phyloP scores from a whole-genome alignment of 345 rosid species.

The Nephelium lappaceum region DNA sequence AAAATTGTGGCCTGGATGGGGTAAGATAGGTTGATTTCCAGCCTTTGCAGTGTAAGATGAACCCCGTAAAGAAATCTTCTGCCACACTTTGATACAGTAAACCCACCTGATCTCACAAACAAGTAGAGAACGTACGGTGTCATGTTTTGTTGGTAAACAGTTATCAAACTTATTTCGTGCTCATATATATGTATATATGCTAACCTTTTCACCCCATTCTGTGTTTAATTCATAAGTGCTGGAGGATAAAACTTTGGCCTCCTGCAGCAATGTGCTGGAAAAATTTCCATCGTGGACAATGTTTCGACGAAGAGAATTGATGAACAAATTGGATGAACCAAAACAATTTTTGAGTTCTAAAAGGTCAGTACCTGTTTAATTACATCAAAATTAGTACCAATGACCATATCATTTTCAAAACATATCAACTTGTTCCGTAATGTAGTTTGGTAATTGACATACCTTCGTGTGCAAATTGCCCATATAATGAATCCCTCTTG shows the following conservation, averaged over 20 bases:
- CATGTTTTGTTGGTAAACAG: not conserved
- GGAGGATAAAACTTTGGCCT: conserved; percentile 33
- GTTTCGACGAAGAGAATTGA: conserved; percentile 22
- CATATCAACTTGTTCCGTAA: not conserved
- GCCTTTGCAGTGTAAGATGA: conserved; percentile 31
- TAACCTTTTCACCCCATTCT: conserved; percentile 47
- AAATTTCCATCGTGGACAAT: not conserved
- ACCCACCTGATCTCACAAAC: conserved; percentile 22
- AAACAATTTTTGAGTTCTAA: conserved; percentile 22
- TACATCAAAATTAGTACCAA: not conserved
- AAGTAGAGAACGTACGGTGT: not conserved
- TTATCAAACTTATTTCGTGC: not conserved
- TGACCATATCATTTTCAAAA: not conserved
- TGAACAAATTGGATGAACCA: conserved; percentile 39
- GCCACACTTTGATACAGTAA: conserved; percentile 23
- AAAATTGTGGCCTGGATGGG: conserved; percentile 32
- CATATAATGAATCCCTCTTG: conserved; percentile 40
- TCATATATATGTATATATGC: not conserved
- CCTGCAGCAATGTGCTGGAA: conserved; percentile 17
- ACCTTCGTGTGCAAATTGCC: conserved; percentile 11
- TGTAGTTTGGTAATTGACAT: not conserved
- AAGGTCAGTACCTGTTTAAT: conserved; percentile 22
- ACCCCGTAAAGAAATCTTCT: conserved; percentile 37
- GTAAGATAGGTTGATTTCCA: conserved; percentile 30
- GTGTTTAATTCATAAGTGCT: conserved; percentile 37